Conservation (phyloP, 257 asterid species). For the Jaltomata sinuosa region DNA sequence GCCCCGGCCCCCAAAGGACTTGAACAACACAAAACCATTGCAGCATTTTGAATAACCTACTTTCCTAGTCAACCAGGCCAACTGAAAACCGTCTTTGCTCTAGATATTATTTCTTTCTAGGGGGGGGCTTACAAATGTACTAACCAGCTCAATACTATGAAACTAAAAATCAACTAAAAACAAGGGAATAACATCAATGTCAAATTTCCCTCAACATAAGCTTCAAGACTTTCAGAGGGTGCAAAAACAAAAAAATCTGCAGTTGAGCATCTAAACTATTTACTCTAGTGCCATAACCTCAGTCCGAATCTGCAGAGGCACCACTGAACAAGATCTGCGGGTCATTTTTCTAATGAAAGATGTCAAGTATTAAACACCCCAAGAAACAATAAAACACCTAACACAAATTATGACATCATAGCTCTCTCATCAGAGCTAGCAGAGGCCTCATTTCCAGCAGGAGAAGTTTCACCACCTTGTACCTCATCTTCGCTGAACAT, state of each 20-base stretch:
- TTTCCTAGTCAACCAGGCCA: background rate
- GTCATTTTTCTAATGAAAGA: background rate
- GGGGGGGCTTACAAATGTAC: background rate
- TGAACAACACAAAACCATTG: background rate
- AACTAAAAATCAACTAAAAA: background rate
- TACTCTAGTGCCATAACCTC: background rate
- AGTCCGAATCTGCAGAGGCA: background rate
- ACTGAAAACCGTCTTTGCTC: background rate
- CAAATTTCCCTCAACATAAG: background rate
- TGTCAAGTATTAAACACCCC: background rate
- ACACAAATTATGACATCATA: background rate
- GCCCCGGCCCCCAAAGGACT: background rate
- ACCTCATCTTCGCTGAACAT: conserved; percentile 67
- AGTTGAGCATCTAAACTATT: background rate
- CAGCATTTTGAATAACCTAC: background rate
- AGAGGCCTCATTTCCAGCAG: conserved; percentile 50
- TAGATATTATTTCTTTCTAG: background rate
- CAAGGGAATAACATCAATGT: background rate
- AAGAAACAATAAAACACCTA: background rate
- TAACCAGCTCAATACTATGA: background rate
- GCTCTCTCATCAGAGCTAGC: conserved; percentile 51
- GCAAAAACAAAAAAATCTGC: background rate
- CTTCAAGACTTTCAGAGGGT: background rate
- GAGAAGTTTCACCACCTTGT: conserved; percentile 42
- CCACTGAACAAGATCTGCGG: background rate